Evolutionary conservation across 1,284 basidiomycete species (phyloP).

Genomic region (Microbotryum silenes-acaulis): DNA sequence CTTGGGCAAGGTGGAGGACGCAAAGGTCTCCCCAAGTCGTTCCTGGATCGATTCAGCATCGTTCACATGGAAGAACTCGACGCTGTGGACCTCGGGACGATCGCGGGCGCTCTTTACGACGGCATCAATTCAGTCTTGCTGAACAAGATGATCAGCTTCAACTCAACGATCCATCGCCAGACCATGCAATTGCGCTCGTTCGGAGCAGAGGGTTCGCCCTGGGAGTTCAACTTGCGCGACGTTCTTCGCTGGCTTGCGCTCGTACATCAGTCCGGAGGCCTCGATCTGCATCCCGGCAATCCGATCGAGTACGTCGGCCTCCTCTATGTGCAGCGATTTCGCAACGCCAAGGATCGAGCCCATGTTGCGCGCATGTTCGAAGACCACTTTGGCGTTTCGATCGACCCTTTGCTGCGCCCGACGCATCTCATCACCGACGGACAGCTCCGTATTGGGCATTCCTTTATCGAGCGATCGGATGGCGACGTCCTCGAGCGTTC

Average conservation of each 20-base stretch:
- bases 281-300: slow-evolving; percentile 51
- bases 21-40: slow-evolving; percentile 95
- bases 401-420: slow-evolving; percentile 43
- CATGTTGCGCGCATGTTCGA: slow-evolving; percentile 59
- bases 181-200: slow-evolving; percentile 62
- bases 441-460: slow-evolving; percentile 58
- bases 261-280: slow-evolving; percentile 46
- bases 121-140: slow-evolving; percentile 52
- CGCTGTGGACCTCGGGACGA: slow-evolving; percentile 65
- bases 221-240: slow-evolving; percentile 99
- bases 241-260: slow-evolving; percentile 74
- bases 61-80: slow-evolving; percentile 88
- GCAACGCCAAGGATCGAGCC: slow-evolving; percentile 58
- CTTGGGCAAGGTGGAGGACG: slow-evolving; percentile 92
- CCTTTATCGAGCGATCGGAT: slow-evolving; percentile 47
- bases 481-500: slow-evolving; percentile 24
- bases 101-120: slow-evolving; percentile 71
- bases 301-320: slow-evolving; percentile 60
- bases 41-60: slow-evolving; percentile 95
- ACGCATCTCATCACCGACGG: slow-evolving; percentile 37
- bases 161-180: slow-evolving; percentile 62
- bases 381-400: slow-evolving; percentile 49
- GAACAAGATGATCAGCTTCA: slow-evolving; percentile 76
- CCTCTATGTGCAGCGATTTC: slow-evolving; percentile 81
- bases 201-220: slow-evolving; percentile 78